phyloP scores from a whole-genome alignment of 768 basidiomycete species.

The Arthromyces matolae region DNA sequence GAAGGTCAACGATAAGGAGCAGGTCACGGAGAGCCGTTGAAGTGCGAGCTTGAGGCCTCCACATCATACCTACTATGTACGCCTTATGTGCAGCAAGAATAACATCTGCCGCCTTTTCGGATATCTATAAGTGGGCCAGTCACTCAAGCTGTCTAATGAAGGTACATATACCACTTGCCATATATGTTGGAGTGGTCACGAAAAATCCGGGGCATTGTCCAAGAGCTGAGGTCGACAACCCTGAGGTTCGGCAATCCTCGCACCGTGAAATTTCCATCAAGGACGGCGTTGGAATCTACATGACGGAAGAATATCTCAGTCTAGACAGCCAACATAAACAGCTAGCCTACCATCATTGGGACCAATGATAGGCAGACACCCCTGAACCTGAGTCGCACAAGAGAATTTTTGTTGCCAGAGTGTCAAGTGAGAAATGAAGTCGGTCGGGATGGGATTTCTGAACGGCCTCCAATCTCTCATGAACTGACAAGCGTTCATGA shows the following conservation, averaged over 20 bases:
- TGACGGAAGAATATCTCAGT: not conserved
- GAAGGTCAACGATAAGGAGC: too few relatives aligned
- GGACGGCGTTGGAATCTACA: slow-evolving; percentile 26
- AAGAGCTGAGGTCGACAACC: slow-evolving; percentile 28
- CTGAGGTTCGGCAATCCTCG: slow-evolving; percentile 25
- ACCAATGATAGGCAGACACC: slow-evolving; percentile 26
- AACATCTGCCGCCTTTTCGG: slow-evolving; percentile 29
- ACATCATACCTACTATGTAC: too few relatives aligned
- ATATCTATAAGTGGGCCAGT: slow-evolving; percentile 14
- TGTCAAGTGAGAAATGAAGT: slow-evolving; percentile 22
- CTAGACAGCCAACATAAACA: not conserved
- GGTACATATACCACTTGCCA: slow-evolving; percentile 19
- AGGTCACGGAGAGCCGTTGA: too few relatives aligned
- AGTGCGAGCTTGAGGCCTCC: too few relatives aligned
- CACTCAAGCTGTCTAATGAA: not conserved
- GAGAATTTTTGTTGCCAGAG: slow-evolving; percentile 24
- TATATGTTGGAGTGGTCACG: slow-evolving; percentile 27
- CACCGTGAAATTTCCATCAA: slow-evolving; percentile 27
- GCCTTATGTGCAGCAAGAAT: slow-evolving; percentile 18
- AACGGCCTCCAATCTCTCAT: slow-evolving; percentile 19
- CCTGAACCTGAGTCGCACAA: slow-evolving; percentile 16
- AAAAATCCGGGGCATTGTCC: slow-evolving; percentile 30
- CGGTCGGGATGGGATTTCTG: slow-evolving; percentile 8
- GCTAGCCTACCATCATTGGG: slow-evolving; percentile 18
- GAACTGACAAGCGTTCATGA: slow-evolving; percentile 25